Conservation (phyloP, 2,329 filamentous ascomycete genomes). For the Thelonectria rubi region DNA sequence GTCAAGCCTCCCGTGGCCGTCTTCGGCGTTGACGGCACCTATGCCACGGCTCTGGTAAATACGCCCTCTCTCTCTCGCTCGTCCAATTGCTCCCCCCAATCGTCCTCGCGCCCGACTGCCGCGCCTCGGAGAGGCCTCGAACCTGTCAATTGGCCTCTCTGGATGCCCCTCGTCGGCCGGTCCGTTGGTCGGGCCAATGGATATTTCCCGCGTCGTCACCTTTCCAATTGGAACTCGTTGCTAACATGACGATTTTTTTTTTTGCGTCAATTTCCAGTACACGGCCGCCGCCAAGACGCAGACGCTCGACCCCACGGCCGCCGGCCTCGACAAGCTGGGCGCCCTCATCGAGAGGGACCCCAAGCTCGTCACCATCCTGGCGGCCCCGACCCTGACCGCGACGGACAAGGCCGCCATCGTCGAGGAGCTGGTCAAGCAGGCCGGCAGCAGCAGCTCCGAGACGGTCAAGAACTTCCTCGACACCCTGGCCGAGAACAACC, state of each 20-base stretch:
- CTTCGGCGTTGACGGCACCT: constrained; percentile 97
- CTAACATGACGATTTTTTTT: constrained; percentile 26
- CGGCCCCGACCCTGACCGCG: constrained; percentile 79
- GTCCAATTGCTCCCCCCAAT: constrained; percentile 11
- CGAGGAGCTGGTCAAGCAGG: constrained; percentile 85
- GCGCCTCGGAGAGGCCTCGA: not conserved
- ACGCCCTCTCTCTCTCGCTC: constrained; percentile 14
- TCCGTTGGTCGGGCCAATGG: constrained; percentile 35
- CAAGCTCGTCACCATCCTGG: constrained; percentile 81
- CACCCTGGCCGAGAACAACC: constrained; percentile 96
- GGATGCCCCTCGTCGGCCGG: constrained; percentile 8
- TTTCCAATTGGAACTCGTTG: constrained; percentile 13
- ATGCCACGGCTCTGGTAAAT: constrained; percentile 94
- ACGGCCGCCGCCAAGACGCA: constrained; percentile 92
- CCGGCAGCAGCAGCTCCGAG: constrained; percentile 77
- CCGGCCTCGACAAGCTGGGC: constrained; percentile 76
- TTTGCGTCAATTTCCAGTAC: constrained; percentile 74
- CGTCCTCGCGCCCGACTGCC: constrained; percentile 16
- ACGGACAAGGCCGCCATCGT: constrained; percentile 88
- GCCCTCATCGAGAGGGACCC: constrained; percentile 80
- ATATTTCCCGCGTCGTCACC: constrained; percentile 33
- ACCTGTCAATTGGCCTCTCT: constrained; percentile 28
- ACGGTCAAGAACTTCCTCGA: constrained; percentile 94
- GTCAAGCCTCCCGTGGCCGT: constrained; percentile 88
- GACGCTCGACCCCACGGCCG: constrained; percentile 84